Evolutionary conservation across 164 flowering plant species (phyloP).

Genomic region (Euptelea pleiosperma): DNA sequence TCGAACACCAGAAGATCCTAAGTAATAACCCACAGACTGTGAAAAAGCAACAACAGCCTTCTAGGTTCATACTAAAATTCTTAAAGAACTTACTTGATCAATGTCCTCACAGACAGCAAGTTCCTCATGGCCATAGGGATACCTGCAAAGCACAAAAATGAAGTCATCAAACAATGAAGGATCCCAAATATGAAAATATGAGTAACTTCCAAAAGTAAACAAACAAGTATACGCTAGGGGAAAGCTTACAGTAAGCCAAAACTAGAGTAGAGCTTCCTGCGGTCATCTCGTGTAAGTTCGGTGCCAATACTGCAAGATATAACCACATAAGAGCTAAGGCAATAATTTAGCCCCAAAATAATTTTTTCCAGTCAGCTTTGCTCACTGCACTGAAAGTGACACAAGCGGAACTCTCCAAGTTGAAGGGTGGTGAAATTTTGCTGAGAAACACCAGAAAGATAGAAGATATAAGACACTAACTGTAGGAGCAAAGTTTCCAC

Average conservation of each 20-base stretch:
- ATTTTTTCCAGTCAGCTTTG: not conserved
- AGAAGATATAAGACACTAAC: too few relatives aligned
- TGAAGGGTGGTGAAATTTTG: not conserved
- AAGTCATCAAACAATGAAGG: slow-evolving; percentile 5
- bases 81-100: slow-evolving; percentile 65
- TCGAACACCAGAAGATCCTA: too few relatives aligned
- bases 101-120: slow-evolving; percentile 96
- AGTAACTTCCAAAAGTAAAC: not conserved
- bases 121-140: slow-evolving; percentile 98
- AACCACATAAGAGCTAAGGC: slow-evolving; percentile 7
- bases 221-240: not conserved
- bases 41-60: too few relatives aligned
- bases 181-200: not conserved
- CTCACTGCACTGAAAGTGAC: not conserved
- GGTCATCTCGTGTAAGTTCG: slow-evolving; percentile 95
- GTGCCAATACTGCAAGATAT: slow-evolving; percentile 78
- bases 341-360: not conserved
- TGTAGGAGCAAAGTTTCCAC: not conserved
- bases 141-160: slow-evolving; percentile 39
- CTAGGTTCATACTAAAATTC: not conserved
- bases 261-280: slow-evolving; percentile 86
- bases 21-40: too few relatives aligned
- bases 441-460: not conserved
- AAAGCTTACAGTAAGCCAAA: slow-evolving; percentile 88
- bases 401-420: not conserved